Conservation (phyloP, 345 rosid genomes). For the Eucalyptus brandiana region DNA sequence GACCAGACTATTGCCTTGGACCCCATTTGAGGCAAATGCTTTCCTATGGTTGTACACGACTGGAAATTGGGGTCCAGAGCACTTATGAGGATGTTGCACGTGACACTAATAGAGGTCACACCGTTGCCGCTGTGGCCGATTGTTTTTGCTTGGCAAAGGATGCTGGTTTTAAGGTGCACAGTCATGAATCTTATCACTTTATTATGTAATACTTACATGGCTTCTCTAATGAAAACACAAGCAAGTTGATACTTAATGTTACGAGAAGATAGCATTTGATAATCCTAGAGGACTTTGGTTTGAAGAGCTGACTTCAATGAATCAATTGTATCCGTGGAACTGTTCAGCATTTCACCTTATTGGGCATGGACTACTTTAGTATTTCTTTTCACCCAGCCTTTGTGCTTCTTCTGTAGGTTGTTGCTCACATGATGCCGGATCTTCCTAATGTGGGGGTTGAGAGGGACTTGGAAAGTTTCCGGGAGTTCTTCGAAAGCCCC, state of each 20-base stretch:
- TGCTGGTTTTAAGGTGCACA: constrained; percentile 91
- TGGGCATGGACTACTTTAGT: background rate
- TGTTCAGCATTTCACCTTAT: background rate
- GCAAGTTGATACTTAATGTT: background rate
- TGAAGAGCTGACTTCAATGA: background rate
- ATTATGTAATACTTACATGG: background rate
- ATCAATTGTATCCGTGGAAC: background rate
- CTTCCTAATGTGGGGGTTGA: constrained; percentile 98
- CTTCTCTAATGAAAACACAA: background rate
- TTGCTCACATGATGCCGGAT: constrained; percentile 99
- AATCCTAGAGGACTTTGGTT: background rate
- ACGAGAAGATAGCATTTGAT: background rate
- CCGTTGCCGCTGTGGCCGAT: constrained; percentile 97
- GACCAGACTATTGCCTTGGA: constrained; percentile 98
- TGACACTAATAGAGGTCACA: constrained; percentile 97
- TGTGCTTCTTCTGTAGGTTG: constrained; percentile 49
- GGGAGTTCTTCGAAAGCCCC: constrained; percentile 96
- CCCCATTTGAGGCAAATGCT: constrained; percentile 98
- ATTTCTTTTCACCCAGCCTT: background rate
- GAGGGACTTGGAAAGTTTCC: constrained; percentile 93
- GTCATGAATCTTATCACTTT: background rate
- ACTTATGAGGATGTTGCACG: constrained; percentile 98
- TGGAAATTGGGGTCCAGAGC: constrained; percentile 99
- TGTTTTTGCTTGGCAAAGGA: constrained; percentile 97
- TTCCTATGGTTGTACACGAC: constrained; percentile 86